Conservation (phyloP, 2,329 filamentous ascomycete species). For the Hymenoscyphus salicellus region DNA sequence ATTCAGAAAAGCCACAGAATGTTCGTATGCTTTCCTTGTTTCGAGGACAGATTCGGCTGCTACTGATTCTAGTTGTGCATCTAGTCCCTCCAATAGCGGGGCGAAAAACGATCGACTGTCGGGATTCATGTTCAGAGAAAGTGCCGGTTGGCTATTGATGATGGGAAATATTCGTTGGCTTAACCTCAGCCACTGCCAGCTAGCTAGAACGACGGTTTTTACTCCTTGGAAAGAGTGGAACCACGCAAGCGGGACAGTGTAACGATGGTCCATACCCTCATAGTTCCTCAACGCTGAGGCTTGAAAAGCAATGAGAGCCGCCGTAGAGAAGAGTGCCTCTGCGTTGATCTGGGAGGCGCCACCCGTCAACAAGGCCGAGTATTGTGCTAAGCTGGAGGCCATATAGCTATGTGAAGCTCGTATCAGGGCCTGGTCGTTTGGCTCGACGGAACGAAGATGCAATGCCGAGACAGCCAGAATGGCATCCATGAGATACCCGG, state of each 20-base stretch:
- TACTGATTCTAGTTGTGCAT: conserved; percentile 50
- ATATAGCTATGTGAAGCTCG: conserved; percentile 64
- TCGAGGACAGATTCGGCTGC: conserved; percentile 20
- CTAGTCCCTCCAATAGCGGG: conserved; percentile 55
- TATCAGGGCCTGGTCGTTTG: conserved; percentile 58
- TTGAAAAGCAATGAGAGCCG: conserved; percentile 65
- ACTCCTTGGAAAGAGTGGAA: conserved; percentile 67
- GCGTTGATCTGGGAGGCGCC: conserved; percentile 59
- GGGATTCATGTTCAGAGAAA: conserved; percentile 58
- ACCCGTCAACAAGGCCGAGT: conserved; percentile 53
- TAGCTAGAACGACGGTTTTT: conserved; percentile 61
- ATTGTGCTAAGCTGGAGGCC: conserved; percentile 60
- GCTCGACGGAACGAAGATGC: conserved; percentile 55
- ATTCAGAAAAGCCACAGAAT: conserved; percentile 63
- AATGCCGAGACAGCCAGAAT: conserved; percentile 63
- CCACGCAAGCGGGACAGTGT: conserved; percentile 60
- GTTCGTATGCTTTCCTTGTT: conserved; percentile 57
- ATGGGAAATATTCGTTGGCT: conserved; percentile 58
- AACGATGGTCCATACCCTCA: conserved; percentile 50
- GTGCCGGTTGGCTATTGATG: conserved; percentile 60
- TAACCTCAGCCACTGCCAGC: conserved; percentile 61
- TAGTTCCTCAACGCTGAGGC: conserved; percentile 62
- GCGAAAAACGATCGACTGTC: conserved; percentile 57
- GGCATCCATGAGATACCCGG: conserved; percentile 59
- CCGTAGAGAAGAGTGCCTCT: conserved; percentile 60